Percentiles rank a stretch among this genome's conserved stretches.
These are phyloP conservation scores for Apophysomyces sp. DNA, from an alignment of 371 early-diverging fungal genomes.

Conservation along the genomic window DNA sequence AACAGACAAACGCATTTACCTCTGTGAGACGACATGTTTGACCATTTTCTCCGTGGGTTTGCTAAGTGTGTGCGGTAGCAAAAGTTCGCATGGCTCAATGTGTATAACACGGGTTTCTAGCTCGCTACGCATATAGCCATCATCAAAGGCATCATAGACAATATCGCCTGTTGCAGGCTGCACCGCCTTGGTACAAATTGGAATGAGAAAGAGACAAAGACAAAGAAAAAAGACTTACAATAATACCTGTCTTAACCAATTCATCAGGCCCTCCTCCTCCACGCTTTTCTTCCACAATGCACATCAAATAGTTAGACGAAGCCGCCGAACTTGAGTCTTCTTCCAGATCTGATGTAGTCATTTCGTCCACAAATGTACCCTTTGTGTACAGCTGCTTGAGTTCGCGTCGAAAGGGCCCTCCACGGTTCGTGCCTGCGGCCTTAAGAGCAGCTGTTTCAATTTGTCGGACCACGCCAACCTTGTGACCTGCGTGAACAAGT, in stretches of 20 bases:
- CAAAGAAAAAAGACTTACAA: slow-evolving; percentile 32
- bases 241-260: slow-evolving; percentile 44
- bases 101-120: slow-evolving; percentile 80
- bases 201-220: neutral
- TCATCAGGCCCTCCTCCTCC: slow-evolving; percentile 52
- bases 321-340: slow-evolving; percentile 14
- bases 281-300: slow-evolving; percentile 56
- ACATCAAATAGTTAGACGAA: slow-evolving; percentile 50
- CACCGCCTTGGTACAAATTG: slow-evolving; percentile 43
- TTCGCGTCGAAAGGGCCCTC: slow-evolving; percentile 73
- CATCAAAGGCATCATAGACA: slow-evolving; percentile 74
- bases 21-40: slow-evolving; percentile 30
- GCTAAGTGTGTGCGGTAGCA: slow-evolving; percentile 58
- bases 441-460: slow-evolving; percentile 86
- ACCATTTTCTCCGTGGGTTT: slow-evolving; percentile 57
- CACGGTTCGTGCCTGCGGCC: slow-evolving; percentile 70
- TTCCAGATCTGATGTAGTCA: slow-evolving; percentile 25
- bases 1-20: no score
- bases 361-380: slow-evolving; percentile 79
- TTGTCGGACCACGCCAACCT: slow-evolving; percentile 87
- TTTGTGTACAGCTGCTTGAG: slow-evolving; percentile 77
- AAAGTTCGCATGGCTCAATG: slow-evolving; percentile 74
- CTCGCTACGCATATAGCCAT: slow-evolving; percentile 66
- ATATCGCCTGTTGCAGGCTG: slow-evolving; percentile 76
- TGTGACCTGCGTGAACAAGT: slow-evolving; percentile 78